Base-by-base conservation (phyloP, 768 basidiomycete species). In the Neoboletus magnificus region DNA sequence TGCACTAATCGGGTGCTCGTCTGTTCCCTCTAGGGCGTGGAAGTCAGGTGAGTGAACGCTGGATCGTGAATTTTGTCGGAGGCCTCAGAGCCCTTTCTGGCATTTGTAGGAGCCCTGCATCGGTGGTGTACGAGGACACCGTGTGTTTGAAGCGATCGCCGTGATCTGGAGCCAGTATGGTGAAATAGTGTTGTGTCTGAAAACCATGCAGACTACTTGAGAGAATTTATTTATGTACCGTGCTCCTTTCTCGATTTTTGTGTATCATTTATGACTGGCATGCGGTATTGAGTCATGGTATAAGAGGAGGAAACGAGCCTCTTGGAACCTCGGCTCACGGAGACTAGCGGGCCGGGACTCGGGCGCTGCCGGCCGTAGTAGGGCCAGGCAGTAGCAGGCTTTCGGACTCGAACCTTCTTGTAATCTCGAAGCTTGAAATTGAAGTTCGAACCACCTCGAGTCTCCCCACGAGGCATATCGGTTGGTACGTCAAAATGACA, bases 1-100 rank as follows among this genome's bases (percentile, higher is more conserved):
- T 13, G 27, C 16, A 9, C 48, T 63, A 2, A 62, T 25, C 23
- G 9, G 4, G 2, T 41, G 27, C 32, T 25, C 32, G 16, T 22
- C 15, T n/a, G 4, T 10, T 47, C 29, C 22, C 27, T 51, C 3
- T 32, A 77, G 77, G 76, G 70, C 9, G 56, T 63, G 5, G 71
- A 78, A 58, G 71, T 71, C 55, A 70, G 71, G 76, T 70, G 52
- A 54, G 57, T 43, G 11, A 4, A 48, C 9, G 4, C 4, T 11
- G 12, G 9, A 35, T 4, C 1, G 3, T 27, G 36, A 29, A 32
- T 20, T 18, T 29, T 13, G 22, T n/a, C 18, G 1, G 22, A 40
- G 5, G 8, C 13, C 23, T 15, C 4, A 11, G 2, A 15, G 12
- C 30, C 25, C 30, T n/a, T 20, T 18, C 11, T 30, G n/a, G n/a